Evolutionary conservation across 345 rosid genomes (phyloP).

Genomic region (Hypericum perforatum): DNA sequence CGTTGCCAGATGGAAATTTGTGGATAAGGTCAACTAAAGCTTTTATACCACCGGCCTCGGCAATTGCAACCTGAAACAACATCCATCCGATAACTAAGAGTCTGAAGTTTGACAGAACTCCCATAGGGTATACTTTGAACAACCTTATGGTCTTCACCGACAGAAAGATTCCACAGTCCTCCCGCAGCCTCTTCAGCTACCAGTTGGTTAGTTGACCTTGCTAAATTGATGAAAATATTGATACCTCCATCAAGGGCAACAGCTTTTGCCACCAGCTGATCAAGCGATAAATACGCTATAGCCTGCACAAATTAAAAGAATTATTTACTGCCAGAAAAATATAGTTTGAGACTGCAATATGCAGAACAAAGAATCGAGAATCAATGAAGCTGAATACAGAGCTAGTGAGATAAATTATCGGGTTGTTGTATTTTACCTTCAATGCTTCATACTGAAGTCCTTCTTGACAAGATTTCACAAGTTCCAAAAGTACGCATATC

Average conservation of each 20-base stretch:
- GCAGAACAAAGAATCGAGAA: too few relatives aligned
- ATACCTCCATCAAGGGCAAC: slow-evolving; percentile 33
- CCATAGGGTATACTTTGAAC: slow-evolving; percentile 5
- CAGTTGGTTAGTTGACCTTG: slow-evolving; percentile 27
- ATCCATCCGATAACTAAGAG: background rate
- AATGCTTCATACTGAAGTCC: slow-evolving; percentile 31
- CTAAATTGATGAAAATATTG: slow-evolving; percentile 22
- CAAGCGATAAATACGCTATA: slow-evolving; percentile 31
- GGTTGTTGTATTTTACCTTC: slow-evolving; percentile 13
- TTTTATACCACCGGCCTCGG: slow-evolving; percentile 30
- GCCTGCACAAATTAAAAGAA: slow-evolving; percentile 18
- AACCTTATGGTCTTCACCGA: slow-evolving; percentile 42
- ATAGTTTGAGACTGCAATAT: too few relatives aligned
- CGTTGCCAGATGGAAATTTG: slow-evolving; percentile 21
- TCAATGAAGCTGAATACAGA: too few relatives aligned
- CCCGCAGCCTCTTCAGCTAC: slow-evolving; percentile 39
- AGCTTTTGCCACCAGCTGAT: slow-evolving; percentile 29
- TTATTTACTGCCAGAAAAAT: background rate
- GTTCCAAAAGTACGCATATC: slow-evolving; percentile 21
- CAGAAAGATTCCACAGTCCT: slow-evolving; percentile 39
- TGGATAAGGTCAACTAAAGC: slow-evolving; percentile 34
- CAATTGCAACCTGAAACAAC: slow-evolving; percentile 25
- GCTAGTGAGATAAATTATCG: too few relatives aligned
- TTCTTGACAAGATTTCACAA: slow-evolving; percentile 24
- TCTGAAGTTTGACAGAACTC: slow-evolving; percentile 1